Conservation (phyloP, 306 rosid species). For the Hippophae tibetana region DNA sequence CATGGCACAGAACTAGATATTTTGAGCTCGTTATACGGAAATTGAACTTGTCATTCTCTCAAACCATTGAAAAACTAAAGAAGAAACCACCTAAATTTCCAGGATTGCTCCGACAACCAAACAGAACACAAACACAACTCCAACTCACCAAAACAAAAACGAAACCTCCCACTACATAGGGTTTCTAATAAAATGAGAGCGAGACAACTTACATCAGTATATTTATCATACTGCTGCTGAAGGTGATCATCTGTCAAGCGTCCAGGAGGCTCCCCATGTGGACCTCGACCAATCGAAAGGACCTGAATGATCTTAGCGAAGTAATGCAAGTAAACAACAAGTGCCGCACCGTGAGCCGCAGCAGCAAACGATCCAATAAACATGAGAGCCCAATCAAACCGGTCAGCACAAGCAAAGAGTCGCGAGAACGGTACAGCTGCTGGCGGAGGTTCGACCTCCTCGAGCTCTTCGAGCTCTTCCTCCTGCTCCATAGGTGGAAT, state of each 20-base stretch:
- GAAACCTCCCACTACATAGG: too few species aligned
- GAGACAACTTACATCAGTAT: too few species aligned
- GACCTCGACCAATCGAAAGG: conserved; percentile 22
- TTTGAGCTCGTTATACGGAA: too few species aligned
- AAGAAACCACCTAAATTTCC: too few species aligned
- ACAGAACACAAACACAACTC: too few species aligned
- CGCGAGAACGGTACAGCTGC: conserved; percentile 87
- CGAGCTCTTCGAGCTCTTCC: conserved; percentile 86
- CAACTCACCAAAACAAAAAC: too few species aligned
- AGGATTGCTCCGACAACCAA: too few species aligned
- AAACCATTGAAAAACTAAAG: too few species aligned
- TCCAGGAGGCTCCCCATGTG: background rate
- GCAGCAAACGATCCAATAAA: conserved; percentile 81
- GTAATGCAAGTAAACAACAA: conserved; percentile 89
- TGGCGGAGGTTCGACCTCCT: conserved; percentile 94
- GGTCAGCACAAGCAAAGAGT: conserved; percentile 88
- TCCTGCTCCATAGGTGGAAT: conserved; percentile 75
- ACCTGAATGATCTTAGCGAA: conserved; percentile 77
- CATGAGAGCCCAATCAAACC: conserved; percentile 95
- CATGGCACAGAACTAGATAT: too few species aligned
- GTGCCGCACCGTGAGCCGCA: conserved; percentile 98
- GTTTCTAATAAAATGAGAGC: too few species aligned
- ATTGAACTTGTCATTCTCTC: too few species aligned
- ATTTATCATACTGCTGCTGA: conserved; percentile 43
- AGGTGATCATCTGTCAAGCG: too few species aligned